Evolutionary conservation across 139 green algal genomes (phyloP), one percentile per base, ranked within the genome.

Genomic region (Chlorella sp.): DNA sequence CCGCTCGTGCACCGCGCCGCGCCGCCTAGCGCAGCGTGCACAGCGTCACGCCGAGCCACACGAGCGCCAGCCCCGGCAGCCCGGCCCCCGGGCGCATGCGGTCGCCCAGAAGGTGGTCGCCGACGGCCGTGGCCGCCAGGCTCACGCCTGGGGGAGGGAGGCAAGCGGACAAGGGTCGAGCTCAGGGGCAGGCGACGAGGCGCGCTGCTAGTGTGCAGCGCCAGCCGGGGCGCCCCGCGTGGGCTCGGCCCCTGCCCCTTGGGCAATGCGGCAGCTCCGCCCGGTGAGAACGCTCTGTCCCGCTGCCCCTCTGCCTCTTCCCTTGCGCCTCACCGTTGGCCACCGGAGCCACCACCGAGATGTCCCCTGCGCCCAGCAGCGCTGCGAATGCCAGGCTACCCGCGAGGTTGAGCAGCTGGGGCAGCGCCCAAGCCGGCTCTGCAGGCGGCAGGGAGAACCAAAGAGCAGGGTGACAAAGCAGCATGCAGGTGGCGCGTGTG

Each of bases 101-200:
- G 51, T 95, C 84, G 0, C 91, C 90, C 14, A 96, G 77, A 4
- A 80, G 43, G 53, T 88, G 31, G 64, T 95, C 91, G 29, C 81
- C 67, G 5, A 91, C 27, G 19, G 90, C 88, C 66, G 88, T 96
- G 38, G 82, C 65, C 0, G 84, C 74, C 42, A 96, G 67, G 63
- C 73, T 84, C 23, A 76, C 64, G 0, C 68, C 68, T 74, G 51
- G 51, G 3, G 4, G 5, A 31, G n/a, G n/a, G n/a, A n/a, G n/a
- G n/a, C n/a, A n/a, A n/a, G n/a, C n/a, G n/a, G n/a, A n/a, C n/a
- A n/a, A n/a, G n/a, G n/a, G n/a, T n/a, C n/a, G n/a, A n/a, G n/a
- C n/a, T n/a, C n/a, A n/a, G n/a, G n/a, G n/a, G n/a, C n/a, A n/a
- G n/a, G n/a, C n/a, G n/a, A n/a, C n/a, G n/a, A n/a, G n/a, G n/a